Evolutionary conservation across 2,329 filamentous ascomycete genomes (phyloP), one percentile per base, ranked within the genome.

Genomic region (Arthrobotrys conoides): DNA sequence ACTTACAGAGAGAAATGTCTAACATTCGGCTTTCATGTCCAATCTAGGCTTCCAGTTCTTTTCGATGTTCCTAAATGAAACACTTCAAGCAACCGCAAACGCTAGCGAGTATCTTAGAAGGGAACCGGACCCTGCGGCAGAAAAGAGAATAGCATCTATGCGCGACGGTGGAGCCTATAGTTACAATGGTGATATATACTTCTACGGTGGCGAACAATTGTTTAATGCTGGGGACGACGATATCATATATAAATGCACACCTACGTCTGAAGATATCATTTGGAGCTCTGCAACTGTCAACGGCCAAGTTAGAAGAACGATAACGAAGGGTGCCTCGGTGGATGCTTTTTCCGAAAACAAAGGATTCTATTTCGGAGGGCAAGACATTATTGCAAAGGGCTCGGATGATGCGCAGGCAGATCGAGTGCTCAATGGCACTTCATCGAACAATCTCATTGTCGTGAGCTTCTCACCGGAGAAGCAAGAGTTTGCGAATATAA

Each of bases 291-390:
- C 59, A 16, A 44, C 30, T 12, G 14, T 79, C 9, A 61, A 46
- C 20, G 76, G 76, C 5, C 18, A 30, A 3, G 76, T 79, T 51
- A 66, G 49, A 49, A 67, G 76, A 61, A 71, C 70, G 5, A 65
- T 75, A 20, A 79, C 76, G 16, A 79, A 71, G 51, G 76, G 76
- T 10, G 76, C 76, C 8, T 67, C 69, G 27, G 64, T 79, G 5
- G 51, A 61, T 27, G 76, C 49, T 12, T 27, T 64, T 9, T 44
- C 76, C 24, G 76, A 79, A 44, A 63, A 79, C 20, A 79, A 79
- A 48, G 76, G 76, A 5, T 79, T 79, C 41, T 79, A 79, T 33
- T 79, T 70, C 44, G 76, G 76, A 12, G 76, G 76, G 10, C 76
- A 79, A 14, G 36, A 20, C 22, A 63, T 75, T 20, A 61, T 73